Evolutionary conservation across 495 filamentous ascomycete species (phyloP).

Genomic region (Penicillium malachiteum): DNA sequence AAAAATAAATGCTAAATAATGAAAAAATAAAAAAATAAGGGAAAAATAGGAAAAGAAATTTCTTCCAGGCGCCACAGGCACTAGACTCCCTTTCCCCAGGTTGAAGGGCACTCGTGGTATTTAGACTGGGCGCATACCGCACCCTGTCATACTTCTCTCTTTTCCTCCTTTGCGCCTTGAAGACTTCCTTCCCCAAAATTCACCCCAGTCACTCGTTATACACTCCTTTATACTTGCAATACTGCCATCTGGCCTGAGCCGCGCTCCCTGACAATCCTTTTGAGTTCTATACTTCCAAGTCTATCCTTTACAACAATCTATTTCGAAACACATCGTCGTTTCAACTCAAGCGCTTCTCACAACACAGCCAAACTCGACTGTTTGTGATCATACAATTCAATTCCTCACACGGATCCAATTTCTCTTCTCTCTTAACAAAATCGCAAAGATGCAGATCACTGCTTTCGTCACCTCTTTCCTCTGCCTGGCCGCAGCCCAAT

Average conservation of each 20-base stretch:
- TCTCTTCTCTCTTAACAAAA: neutral
- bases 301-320: neutral
- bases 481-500: conserved; percentile 34
- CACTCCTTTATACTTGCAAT: conserved; percentile 18
- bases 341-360: neutral
- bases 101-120: conserved; percentile 15
- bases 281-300: conserved; percentile 1
- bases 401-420: neutral
- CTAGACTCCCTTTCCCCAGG: conserved; percentile 2
- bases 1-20: conserved; percentile 2
- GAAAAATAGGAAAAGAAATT: conserved; percentile 1
- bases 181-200: conserved; percentile 8
- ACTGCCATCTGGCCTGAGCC: conserved; percentile 20
- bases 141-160: conserved; percentile 23
- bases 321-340: neutral
- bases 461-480: conserved; percentile 35
- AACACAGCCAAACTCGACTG: neutral
- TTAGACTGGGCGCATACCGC: conserved; percentile 22
- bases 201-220: conserved; percentile 25
- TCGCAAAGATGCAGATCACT: conserved; percentile 36
- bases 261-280: conserved; percentile 19
- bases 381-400: neutral
- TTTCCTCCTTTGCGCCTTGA: conserved; percentile 14
- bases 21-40: conserved; percentile 9
- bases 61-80: neutral